phyloP scores from a whole-genome alignment of 305 asterid species.

The Fraxinus velutina region DNA sequence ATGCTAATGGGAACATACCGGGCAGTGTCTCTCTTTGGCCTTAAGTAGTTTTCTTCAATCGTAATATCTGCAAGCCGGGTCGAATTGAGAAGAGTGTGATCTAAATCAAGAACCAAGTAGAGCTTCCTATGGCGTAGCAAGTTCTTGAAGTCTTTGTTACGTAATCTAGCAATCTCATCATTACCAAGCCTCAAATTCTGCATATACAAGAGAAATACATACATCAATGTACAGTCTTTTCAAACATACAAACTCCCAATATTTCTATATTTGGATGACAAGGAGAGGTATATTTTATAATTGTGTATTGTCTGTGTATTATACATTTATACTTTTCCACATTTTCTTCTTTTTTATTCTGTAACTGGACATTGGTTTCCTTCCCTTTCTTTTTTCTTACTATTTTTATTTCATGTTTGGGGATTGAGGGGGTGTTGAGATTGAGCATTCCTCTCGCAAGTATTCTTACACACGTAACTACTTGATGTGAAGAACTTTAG shows the following conservation, averaged over 20 bases:
- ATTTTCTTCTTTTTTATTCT: neutral
- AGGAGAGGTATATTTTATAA: neutral
- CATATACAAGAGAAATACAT: conserved; percentile 25
- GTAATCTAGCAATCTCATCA: conserved; percentile 68
- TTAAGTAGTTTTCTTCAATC: conserved; percentile 55
- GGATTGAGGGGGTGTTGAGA: neutral
- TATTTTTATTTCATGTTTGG: neutral
- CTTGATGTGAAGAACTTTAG: neutral
- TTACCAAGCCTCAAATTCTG: conserved; percentile 74
- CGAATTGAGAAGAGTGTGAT: conserved; percentile 85
- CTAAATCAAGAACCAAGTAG: conserved; percentile 84
- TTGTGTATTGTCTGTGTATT: neutral
- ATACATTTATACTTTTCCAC: neutral
- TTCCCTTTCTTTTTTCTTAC: neutral
- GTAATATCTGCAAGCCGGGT: conserved; percentile 55
- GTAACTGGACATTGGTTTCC: neutral
- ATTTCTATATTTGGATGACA: neutral
- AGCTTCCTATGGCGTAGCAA: conserved; percentile 60
- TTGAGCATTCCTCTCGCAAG: neutral
- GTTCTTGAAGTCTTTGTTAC: conserved; percentile 65
- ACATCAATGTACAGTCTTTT: conserved; percentile 7
- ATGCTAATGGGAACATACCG: conserved; percentile 38
- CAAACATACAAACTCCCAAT: conserved; percentile 2
- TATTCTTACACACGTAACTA: neutral
- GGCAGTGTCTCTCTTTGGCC: conserved; percentile 53